Base-by-base conservation (phyloP, 2,329 filamentous ascomycete species). In the Fusarium redolens region DNA sequence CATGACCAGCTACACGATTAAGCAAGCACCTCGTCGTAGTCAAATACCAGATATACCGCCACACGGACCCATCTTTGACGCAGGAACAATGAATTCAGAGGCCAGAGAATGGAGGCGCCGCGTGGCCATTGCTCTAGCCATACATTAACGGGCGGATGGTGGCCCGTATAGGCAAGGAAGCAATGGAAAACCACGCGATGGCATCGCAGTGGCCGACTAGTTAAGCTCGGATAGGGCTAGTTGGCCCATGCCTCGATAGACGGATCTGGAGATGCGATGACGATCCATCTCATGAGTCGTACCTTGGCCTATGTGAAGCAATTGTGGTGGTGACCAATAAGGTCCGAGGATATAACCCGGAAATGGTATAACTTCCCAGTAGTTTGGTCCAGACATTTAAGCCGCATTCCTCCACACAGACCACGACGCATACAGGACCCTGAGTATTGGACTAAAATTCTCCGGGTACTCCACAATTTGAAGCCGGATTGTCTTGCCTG, bases 321-420 rank as follows among this genome's bases (percentile, higher is more conserved):
- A 30, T 30, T 41, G 35, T 37, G 41, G 17, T 25, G n/a, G 13
- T 44, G 18, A 12, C 67, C 62, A 68, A 63, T 68, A 2, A 8
- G 22, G 38, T 13, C 31, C n/a, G 58, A 41, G 35, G 11, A 18
- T 43, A 5, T 11, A 17, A 18, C 25, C 69, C 69, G 69, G 68
- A 71, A 64, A 60, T 56, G 63, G 68, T 59, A 40, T 59, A 59
- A 59, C 12, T 35, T 28, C 35, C 41, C 44, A 33, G 37, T 38
- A 44, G 55, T 52, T 25, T 55, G 68, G 52, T 56, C 54, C 48
- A 60, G 54, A 35, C 43, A 38, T 47, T 33, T 37, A 33, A 71
- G 52, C 68, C 57, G 48, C 69, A 71, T 71, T 71, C 69, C 68
- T 68, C 20, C 9, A 30, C 22, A 14, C 17, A 43, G 35, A 28